A percentile compares a stretch with the other conserved stretches of the same genome.
Evolutionary conservation across 352 stramenopile genomes (phyloP).

Genomic region (Pythium scleroteichum): DNA sequence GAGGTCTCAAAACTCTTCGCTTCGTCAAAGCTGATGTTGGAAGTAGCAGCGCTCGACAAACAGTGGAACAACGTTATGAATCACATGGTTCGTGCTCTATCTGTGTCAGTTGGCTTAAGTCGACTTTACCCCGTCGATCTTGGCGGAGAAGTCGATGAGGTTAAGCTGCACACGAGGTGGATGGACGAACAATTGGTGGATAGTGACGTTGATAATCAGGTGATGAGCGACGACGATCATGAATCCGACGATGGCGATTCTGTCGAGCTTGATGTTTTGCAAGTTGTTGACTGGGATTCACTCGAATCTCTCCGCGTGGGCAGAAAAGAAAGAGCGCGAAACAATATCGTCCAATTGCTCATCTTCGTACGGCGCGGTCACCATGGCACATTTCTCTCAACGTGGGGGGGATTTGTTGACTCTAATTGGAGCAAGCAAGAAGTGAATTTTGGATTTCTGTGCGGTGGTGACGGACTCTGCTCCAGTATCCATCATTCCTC

Average conservation of each 20-base stretch:
- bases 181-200: background rate
- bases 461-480: background rate
- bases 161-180: slow-evolving; percentile 39
- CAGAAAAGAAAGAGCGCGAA: background rate
- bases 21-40: slow-evolving; percentile 23
- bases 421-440: background rate
- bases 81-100: slow-evolving; percentile 27
- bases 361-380: background rate
- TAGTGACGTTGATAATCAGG: background rate
- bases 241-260: slow-evolving; percentile 27
- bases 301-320: slow-evolving; percentile 29
- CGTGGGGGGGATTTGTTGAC: background rate
- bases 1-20: slow-evolving; percentile 37
- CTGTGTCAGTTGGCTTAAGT: slow-evolving; percentile 3
- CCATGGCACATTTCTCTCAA: slow-evolving; percentile 8
- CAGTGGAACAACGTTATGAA: slow-evolving; percentile 44
- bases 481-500: slow-evolving; percentile 21
- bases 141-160: slow-evolving; percentile 36
- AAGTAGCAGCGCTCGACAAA: slow-evolving; percentile 30
- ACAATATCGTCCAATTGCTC: background rate
- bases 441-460: slow-evolving; percentile 13
- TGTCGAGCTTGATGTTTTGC: slow-evolving; percentile 36
- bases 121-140: slow-evolving; percentile 8
- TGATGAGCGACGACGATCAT: slow-evolving; percentile 11
- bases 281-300: slow-evolving; percentile 60